Base-by-base conservation (phyloP, 805 yeast genomes). In the Cephaloascus fragrans region DNA sequence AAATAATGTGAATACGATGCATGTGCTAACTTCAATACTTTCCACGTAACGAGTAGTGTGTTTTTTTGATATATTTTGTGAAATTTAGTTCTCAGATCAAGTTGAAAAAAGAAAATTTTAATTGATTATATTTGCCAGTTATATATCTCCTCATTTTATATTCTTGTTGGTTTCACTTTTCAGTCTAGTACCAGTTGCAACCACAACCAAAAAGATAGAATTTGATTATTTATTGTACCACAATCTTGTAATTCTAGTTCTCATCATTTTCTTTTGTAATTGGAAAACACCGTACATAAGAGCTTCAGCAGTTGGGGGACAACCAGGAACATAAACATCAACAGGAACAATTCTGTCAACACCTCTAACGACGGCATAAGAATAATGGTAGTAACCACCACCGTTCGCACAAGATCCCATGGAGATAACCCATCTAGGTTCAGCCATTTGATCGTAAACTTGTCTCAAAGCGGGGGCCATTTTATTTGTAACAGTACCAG, bases 351-450 rank as follows among this genome's bases (percentile, higher is more conserved):
- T 71, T 55, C 95, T 69, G 67, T 85, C 95, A 54, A 93, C 87
- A 37, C 95, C 95, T 56, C 95, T 73, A 18, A 86, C 94, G 19
- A 86, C 95, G 33, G 88, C 75, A 64, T 85, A 85, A 9, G 93
- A 82, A 63, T 85, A 85, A 61, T 85, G 95, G 66, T 85, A 85
- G 64, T 85, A 85, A 26, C 95, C 95, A 44, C 95, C 95, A 45
- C 95, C 95, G 57, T 85, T 85, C 46, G 95, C 95, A 66, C 95
- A 85, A 5, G 90, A 81, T 37, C 95, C 95, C 95, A 85, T 85
- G 41, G 93, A 83, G 51, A 85, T 85, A 38, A 86, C 95, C 95
- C 95, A 85, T 64, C 89, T 78, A 36, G 95, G 95, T 50, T 83
- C 93, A 28, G 95, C 87, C 95, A 86, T 86, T 64, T 85, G 95